A percentile compares a stretch with the other conserved stretches of the same genome.
Evolutionary conservation across 495 filamentous ascomycete genomes (phyloP).

Genomic region (Rostrohypoxylon terebratum): DNA sequence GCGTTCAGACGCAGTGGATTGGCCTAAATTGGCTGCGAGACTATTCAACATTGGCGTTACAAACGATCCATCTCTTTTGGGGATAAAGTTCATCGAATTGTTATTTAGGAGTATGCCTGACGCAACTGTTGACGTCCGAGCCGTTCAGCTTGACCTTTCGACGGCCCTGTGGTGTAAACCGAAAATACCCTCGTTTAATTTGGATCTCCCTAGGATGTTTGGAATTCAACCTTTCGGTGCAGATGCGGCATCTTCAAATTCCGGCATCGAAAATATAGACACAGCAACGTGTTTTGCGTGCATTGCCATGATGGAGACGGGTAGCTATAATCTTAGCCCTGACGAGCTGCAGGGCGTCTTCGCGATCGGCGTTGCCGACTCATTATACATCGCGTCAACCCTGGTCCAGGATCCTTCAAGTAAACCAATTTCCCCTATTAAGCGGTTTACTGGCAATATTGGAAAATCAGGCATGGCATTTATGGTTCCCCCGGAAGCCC

Average conservation of each 20-base stretch:
- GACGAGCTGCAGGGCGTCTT: background rate
- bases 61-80: background rate
- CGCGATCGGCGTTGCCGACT: conserved; percentile 2
- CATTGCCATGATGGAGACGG: conserved; percentile 15
- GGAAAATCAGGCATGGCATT: background rate
- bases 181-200: no score
- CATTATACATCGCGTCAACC: background rate
- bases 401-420: background rate
- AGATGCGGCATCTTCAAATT: no score
- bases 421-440: background rate
- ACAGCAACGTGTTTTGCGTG: conserved; percentile 1
- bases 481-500: background rate
- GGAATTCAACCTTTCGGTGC: no score
- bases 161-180: background rate
- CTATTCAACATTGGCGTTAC: background rate
- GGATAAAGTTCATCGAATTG: background rate
- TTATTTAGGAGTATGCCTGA: background rate
- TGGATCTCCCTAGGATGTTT: no score
- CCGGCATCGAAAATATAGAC: background rate
- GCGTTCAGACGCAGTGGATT: background rate
- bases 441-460: background rate
- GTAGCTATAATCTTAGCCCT: background rate
- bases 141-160: background rate
- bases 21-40: background rate
- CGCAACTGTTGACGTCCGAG: background rate